Base-by-base conservation (phyloP, 2,329 filamentous ascomycete genomes). In the Monilinia vaccinii-corymbosi region DNA sequence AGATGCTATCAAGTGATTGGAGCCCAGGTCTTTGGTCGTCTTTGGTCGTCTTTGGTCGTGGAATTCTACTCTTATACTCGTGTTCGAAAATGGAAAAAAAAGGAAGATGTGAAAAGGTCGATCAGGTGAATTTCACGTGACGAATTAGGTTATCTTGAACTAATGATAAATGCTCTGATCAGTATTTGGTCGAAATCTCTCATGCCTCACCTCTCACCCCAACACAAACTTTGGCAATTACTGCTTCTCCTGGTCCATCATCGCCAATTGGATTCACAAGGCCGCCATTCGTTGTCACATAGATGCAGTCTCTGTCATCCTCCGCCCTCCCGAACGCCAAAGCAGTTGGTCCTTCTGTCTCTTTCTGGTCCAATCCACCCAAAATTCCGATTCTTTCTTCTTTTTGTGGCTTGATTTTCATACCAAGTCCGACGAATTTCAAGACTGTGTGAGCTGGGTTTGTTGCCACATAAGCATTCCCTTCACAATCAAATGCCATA, bases 201-300 rank as follows among this genome's bases (percentile, higher is more conserved):
- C 10, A 46, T 45, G 28, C 40, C 18, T 59, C 57, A 45, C 57
- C 48, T 36, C 21, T 32, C 21, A 53, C 48, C 14, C 40, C 48
- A 46, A 53, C 31, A 23, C 50, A 5, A 21, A 59, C 31, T 28
- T 38, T 38, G 13, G 16, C 32, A 55, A 55, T 46, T 21, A 46
- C 32, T 16, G 57, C 48, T 16, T 55, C 31, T 14, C 48, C 40
- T 16, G 49, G 32, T n/a, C 40, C 31, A n/a, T 59, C 28, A 8
- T 59, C 42, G n/a, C 23, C 42, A 13, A 55, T 23, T 9, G 32
- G 4, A 14, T 55, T 53, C n/a, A 46, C 23, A 1, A 59, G 8
- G 5, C 57, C 57, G 13, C 48, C 57, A 36, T 45, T 53, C 16
- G 57, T 53, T 34, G 23, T 44, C 23, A 59, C 48, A 59, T 53